phyloP scores from a whole-genome alignment of 2,329 filamentous ascomycete genomes.

The Colletotrichum sp. region DNA sequence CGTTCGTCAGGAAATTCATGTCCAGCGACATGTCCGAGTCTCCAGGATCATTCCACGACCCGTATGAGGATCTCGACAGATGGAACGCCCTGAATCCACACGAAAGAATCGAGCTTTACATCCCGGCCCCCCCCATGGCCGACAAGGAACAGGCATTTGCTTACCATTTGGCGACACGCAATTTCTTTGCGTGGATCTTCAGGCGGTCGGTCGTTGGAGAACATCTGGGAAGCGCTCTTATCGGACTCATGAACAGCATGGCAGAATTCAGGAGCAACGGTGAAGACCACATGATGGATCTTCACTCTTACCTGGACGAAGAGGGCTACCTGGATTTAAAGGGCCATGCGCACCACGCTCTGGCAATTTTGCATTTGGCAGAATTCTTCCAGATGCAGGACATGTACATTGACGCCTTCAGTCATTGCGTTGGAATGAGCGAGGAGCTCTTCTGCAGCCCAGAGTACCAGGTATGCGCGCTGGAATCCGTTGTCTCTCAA shows the following conservation, averaged over 20 bases:
- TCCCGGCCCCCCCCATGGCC: slow-evolving; percentile 64
- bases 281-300: slow-evolving; percentile 62
- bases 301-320: slow-evolving; percentile 69
- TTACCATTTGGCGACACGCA: slow-evolving; percentile 73
- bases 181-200: slow-evolving; percentile 76
- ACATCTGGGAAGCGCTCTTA: slow-evolving; percentile 66
- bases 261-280: slow-evolving; percentile 60
- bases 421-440: slow-evolving; percentile 80
- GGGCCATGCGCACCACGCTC: slow-evolving; percentile 68
- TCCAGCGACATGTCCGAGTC: slow-evolving; percentile 21
- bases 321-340: slow-evolving; percentile 73
- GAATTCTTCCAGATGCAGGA: slow-evolving; percentile 67
- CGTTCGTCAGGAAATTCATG: slow-evolving; percentile 61
- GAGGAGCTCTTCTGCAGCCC: slow-evolving; percentile 58
- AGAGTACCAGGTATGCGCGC: slow-evolving; percentile 63
- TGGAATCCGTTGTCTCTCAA: background rate
- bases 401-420: slow-evolving; percentile 76
- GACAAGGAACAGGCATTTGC: slow-evolving; percentile 59
- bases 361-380: slow-evolving; percentile 70
- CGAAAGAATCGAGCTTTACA: slow-evolving; percentile 63
- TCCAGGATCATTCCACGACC: background rate
- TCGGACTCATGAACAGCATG: slow-evolving; percentile 69
- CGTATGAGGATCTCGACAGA: slow-evolving; percentile 30
- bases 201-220: slow-evolving; percentile 70
- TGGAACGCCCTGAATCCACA: slow-evolving; percentile 34